Base-by-base conservation (phyloP, 495 filamentous ascomycete genomes). In the Staphylotrichum longicolle region DNA sequence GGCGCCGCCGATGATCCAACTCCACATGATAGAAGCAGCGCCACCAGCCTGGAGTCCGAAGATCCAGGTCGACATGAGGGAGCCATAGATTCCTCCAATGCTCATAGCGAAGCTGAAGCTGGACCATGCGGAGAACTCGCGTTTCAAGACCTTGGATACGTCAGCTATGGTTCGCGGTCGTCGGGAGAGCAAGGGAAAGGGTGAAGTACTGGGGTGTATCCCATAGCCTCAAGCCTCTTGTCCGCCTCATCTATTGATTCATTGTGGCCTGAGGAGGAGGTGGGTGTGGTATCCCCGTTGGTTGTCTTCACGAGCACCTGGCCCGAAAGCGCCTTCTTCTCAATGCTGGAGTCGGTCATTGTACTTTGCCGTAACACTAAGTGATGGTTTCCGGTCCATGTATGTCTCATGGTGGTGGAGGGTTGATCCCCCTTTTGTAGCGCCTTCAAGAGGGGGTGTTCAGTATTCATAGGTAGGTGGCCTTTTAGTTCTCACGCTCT, bases 41-140 rank as follows among this genome's bases (percentile, higher is more conserved):
- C 85, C 84, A 47, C 85, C 85, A 6, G 85, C 84, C 57, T 78
- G 71, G 35, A 87, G 76, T 1, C 84, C 83, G 66, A 85, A 87
- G 7, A 75, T 74, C 72, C 86, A 82, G 41, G 85, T 87, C 1
- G 84, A 86, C 69, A 83, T 80, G 62, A 85, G 76, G 4, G 82
- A 85, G 20, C 83, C 72, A 64, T 86, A 87, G 11, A 86, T 73
- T 20, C 84, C 84, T 46, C 76, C 80, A 65, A 88, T 84, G 65
- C 77, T 81, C 71, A 88, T 79, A 39, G 85, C 84, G 60, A 87
- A 87, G 20, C 84, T 86, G 74, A 87, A 83, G 62, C 78, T 80
- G 3, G 84, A 83, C 51, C 85, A 77, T 54, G 78, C 82, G 30
- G 82, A 82, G 67, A 88, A 88, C 63, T 88, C 83, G 56, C 84